These are phyloP conservation scores for Nicotiana tomentosiformis DNA, from an alignment of 257 asterid species.

Conservation along the genomic window DNA sequence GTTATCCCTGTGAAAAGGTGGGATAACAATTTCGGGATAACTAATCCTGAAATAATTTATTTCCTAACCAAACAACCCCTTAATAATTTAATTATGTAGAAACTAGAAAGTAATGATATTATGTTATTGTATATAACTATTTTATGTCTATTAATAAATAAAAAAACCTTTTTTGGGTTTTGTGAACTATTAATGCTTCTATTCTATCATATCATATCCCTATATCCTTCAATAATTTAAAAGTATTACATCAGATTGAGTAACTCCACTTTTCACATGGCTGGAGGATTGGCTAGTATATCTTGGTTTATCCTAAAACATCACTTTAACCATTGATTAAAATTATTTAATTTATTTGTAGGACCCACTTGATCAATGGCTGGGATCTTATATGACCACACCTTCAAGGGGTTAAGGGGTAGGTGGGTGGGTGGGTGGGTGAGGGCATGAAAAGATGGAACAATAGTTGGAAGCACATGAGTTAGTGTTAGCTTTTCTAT, in stretches of 20 bases:
- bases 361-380: background rate
- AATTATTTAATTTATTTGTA: background rate
- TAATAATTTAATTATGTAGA: too few species aligned
- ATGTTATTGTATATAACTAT: background rate
- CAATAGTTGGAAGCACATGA: conserved; percentile 76
- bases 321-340: background rate
- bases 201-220: conserved; percentile 24
- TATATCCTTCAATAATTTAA: conserved; percentile 4
- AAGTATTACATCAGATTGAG: conserved; percentile 12
- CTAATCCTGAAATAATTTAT: too few species aligned
- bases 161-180: conserved; percentile 11
- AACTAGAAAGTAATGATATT: too few species aligned
- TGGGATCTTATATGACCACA: background rate
- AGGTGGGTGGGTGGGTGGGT: background rate
- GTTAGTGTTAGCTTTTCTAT: conserved; percentile 35
- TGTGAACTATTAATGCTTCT: conserved; percentile 50
- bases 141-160: conserved; percentile 4
- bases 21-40: too few species aligned
- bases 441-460: conserved; percentile 48
- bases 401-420: too few species aligned
- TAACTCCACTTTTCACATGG: conserved; percentile 21
- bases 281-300: conserved; percentile 9
- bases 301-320: background rate
- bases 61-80: too few species aligned
- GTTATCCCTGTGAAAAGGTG: too few species aligned